Percentiles rank a stretch among this genome's conserved stretches.
These are phyloP conservation scores for Lumnitzera littorea DNA, from an alignment of 345 rosid genomes.

Conservation along the genomic window DNA sequence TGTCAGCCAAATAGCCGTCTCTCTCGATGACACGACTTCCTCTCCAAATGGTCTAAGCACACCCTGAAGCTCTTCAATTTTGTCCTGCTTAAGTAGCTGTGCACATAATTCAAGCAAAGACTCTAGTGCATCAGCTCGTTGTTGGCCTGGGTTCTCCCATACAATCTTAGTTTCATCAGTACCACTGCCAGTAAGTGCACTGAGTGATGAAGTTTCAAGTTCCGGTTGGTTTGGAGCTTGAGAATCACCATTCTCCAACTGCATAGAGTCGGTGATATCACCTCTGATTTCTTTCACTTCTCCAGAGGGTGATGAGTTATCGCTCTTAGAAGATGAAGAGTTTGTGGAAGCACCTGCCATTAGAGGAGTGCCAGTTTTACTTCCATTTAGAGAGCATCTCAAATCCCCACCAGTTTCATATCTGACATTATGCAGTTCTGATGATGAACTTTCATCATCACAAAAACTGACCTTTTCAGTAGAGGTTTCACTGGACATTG, in stretches of 20 bases:
- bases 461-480: background rate
- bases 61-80: slow-evolving; percentile 77
- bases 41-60: slow-evolving; percentile 90
- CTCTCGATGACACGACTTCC: slow-evolving; percentile 86
- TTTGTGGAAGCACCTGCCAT: slow-evolving; percentile 25
- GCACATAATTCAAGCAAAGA: slow-evolving; percentile 92
- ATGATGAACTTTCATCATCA: slow-evolving; percentile 9
- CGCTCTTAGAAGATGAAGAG: slow-evolving; percentile 23
- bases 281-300: slow-evolving; percentile 17
- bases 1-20: slow-evolving; percentile 96
- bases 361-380: slow-evolving; percentile 17
- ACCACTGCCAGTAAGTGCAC: slow-evolving; percentile 41
- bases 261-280: slow-evolving; percentile 17
- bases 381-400: slow-evolving; percentile 16
- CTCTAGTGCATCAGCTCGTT: slow-evolving; percentile 86
- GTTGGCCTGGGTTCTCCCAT: slow-evolving; percentile 56
- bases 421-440: slow-evolving; percentile 3
- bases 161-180: slow-evolving; percentile 35
- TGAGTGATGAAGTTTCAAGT: slow-evolving; percentile 46
- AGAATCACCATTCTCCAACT: slow-evolving; percentile 27
- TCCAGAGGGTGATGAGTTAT: slow-evolving; percentile 11
- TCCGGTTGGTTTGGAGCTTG: slow-evolving; percentile 21
- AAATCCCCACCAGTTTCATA: slow-evolving; percentile 20
- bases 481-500: slow-evolving; percentile 9
- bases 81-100: slow-evolving; percentile 77